These are phyloP conservation scores for Clonostachys sp. DNA, from an alignment of 2,329 filamentous ascomycete genomes.

Conservation along the genomic window DNA sequence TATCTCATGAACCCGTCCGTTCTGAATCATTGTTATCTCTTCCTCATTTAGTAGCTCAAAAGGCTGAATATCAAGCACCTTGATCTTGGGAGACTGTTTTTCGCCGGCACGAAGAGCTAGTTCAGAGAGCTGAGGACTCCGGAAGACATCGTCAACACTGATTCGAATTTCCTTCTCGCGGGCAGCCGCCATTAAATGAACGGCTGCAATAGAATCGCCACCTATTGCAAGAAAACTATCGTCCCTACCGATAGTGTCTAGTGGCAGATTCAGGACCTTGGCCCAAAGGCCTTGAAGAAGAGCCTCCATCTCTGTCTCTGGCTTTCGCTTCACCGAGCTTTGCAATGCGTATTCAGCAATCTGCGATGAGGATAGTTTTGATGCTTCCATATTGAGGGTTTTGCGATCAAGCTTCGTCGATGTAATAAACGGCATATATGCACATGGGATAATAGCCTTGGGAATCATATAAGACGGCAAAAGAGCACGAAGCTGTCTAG, in stretches of 20 bases:
- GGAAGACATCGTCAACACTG: conserved; percentile 8
- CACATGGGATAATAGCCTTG: conserved; percentile 4
- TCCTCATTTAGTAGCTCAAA: background rate
- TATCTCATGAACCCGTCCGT: background rate
- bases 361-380: conserved; percentile 4
- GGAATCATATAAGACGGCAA: conserved; percentile 8
- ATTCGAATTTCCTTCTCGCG: conserved; percentile 1
- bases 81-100: background rate
- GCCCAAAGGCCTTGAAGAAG: conserved; percentile 24
- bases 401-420: conserved; percentile 30
- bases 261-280: conserved; percentile 1
- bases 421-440: conserved; percentile 29
- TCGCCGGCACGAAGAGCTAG: background rate
- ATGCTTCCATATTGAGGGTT: background rate
- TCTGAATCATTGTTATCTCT: background rate
- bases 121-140: background rate
- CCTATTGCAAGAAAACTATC: conserved; percentile 6
- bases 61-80: background rate
- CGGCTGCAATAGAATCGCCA: conserved; percentile 8
- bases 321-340: conserved; percentile 8
- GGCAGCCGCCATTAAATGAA: conserved; percentile 4
- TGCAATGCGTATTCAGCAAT: conserved; percentile 13
- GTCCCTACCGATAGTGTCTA: conserved; percentile 2
- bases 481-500: conserved; percentile 2
- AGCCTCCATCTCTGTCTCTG: conserved; percentile 12